A percentile compares a stretch with the other conserved stretches of the same genome.
Conservation (phyloP, 139 green algal species). For the Chlorella ohadii region DNA sequence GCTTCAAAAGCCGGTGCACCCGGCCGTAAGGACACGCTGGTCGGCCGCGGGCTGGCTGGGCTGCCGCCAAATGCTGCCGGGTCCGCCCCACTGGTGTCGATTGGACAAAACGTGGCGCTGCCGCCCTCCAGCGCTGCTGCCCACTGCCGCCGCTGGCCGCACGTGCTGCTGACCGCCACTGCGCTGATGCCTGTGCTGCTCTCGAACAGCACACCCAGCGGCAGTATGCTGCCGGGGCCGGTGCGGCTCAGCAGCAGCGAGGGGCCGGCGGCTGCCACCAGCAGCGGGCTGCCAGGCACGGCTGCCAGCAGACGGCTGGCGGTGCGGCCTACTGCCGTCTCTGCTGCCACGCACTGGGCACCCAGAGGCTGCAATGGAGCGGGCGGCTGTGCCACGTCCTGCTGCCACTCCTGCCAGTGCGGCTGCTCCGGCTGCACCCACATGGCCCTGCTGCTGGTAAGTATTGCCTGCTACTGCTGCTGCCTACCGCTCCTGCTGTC, state of each 20-base stretch:
- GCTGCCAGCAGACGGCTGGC: not conserved
- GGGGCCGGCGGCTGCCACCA: not conserved
- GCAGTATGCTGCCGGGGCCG: not conserved
- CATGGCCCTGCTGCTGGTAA: not conserved
- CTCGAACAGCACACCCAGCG: not conserved
- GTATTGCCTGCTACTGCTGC: not conserved
- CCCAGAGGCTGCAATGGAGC: not conserved
- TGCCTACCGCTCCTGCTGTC: not conserved
- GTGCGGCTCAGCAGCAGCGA: conserved; percentile 3
- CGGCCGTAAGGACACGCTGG: too few species aligned
- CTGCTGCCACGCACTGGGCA: not conserved
- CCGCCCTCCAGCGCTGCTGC: not conserved
- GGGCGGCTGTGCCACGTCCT: not conserved
- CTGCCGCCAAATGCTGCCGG: not conserved
- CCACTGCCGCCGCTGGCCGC: conserved; percentile 4
- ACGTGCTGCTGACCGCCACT: not conserved
- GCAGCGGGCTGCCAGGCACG: not conserved
- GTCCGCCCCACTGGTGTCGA: not conserved
- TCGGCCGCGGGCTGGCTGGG: too few species aligned
- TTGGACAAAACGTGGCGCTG: not conserved
- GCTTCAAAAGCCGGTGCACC: too few species aligned
- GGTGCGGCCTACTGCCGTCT: not conserved
- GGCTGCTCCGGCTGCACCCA: not conserved
- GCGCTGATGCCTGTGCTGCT: not conserved
- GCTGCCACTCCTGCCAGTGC: too few species aligned